Conservation (phyloP, 495 filamentous ascomycete genomes). For the Wilcoxina mikolae region DNA sequence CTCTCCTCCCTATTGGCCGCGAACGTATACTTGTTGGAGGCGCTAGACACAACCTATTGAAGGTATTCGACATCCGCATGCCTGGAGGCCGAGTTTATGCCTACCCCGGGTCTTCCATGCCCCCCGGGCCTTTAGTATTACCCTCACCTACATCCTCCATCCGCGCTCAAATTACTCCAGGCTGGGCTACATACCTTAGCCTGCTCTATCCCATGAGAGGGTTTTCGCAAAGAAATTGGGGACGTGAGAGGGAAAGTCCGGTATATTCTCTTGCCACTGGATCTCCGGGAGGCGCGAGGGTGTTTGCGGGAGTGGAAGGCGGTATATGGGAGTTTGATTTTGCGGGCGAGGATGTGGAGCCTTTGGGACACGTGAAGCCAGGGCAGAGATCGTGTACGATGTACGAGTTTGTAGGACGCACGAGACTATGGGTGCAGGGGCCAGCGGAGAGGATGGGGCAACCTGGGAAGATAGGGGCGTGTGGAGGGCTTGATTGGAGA, state of each 20-base stretch:
- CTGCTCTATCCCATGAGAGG: neutral
- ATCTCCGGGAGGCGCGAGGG: conserved; percentile 3
- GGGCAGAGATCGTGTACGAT: neutral
- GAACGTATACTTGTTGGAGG: conserved; percentile 45
- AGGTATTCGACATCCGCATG: conserved; percentile 52
- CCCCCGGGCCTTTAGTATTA: neutral
- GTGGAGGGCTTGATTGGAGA: neutral
- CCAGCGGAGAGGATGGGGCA: neutral
- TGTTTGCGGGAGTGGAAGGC: conserved; percentile 19
- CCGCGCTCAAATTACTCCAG: neutral
- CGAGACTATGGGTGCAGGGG: conserved; percentile 4
- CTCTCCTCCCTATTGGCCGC: conserved; percentile 41
- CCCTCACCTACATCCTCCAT: neutral
- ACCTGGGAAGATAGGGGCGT: neutral
- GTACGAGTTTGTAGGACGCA: conserved; percentile 2
- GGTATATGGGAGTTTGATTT: conserved; percentile 22
- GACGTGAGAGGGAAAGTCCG: conserved; percentile 4
- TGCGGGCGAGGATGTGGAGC: neutral
- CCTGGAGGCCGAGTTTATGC: conserved; percentile 32
- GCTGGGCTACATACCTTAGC: conserved; percentile 21
- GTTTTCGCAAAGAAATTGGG: neutral
- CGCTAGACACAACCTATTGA: conserved; percentile 42
- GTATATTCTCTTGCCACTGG: conserved; percentile 17
- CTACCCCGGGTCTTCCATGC: conserved; percentile 23
- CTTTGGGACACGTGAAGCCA: neutral